Base-by-base conservation (phyloP, 164 flowering plant species). In the Magnolia changhungtana region DNA sequence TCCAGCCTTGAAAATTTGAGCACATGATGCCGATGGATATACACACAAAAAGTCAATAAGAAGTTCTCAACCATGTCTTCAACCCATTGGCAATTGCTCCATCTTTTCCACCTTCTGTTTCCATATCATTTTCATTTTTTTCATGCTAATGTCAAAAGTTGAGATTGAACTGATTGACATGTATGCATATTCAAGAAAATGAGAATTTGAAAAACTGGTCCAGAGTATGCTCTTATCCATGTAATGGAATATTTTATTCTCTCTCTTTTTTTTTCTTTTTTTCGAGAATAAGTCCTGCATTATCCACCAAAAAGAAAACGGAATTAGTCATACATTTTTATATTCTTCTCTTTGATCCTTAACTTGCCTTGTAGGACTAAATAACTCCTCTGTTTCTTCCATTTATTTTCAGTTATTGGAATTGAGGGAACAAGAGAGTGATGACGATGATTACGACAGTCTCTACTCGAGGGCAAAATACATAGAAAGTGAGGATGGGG, bases 401-500 rank as follows among this genome's bases (percentile, higher is more conserved):
- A 51, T 55, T 9, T 72, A 8, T 52, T 72, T 77, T 75, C 84
- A 90, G 93, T 74, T 83, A 7, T 74, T 83, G 49, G 88, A 81
- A 45, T 86, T 82, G 79, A 75, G 70, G 64, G 85, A 85, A 58
- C 76, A 68, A 49, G 89, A 89, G 71, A 81, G 73, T 7, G 89
- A 86, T 69, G 90, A 89, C 74, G 90, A 89, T 72, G 91, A 87
- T 27, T 85, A 84, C 73, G 77, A 83, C 78, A 77, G 75, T 74
- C 74, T 84, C 80, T 89, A 89, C 81, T 83, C 89, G 84, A 79
- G 85, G 50, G 84, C 77, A 31, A 94, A 88, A 63, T 93, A 85
- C 73, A 73, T 88, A 55, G 98, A 93, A 63, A 85, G 88, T 51
- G 92, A 90, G 69, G 95, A 90, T 69, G 95, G 98, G 8, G 98